Base-by-base conservation (phyloP, 164 flowering plant genomes). In the Vitis rupestris region DNA sequence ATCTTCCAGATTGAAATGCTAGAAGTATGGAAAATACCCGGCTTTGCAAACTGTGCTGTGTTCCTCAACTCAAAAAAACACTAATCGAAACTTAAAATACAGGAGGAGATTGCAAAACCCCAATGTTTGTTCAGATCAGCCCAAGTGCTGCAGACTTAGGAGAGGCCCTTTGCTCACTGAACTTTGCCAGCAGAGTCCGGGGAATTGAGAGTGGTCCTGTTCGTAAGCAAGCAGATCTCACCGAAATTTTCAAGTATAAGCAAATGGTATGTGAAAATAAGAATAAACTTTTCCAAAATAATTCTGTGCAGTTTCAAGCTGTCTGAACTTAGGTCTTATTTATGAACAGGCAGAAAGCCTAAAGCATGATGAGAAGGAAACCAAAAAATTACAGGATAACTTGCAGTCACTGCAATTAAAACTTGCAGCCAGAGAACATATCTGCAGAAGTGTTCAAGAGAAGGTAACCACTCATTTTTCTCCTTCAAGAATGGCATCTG, bases 21-120 rank as follows among this genome's bases (percentile, higher is more conserved):
- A 19, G 23, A 19, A 19, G 23, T 19, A 19, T 19, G 23, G 23
- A 19, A 19, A 19, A 19, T 19, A 19, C 23, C 23, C 23, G 23
- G 23, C 23, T 19, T 19, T 19, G 23, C 23, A 19, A 19, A 19
- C 23, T 19, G 23, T 19, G 23, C 23, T 19, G 23, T 19, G 23
- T 54, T 15, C 15, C 27, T 23, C 12, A 30, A 29, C 29, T 53
- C 13, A 51, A 37, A 47, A 13, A 9, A 55, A 17, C 56, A 2
- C 67, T 60, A 47, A 54, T 13, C 66, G 49, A 12, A 59, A 31
- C 47, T 63, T 55, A 55, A 67, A 71, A 50, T 78, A 73, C 82
- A 93, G 98, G 98, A 23, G 97, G 98, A 63, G 97, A 93, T 79
- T 93, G 95, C 86, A 93, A 93, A 82, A 90, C 98, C 5, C 49